These are phyloP conservation scores for Salix brachista DNA, from an alignment of 345 rosid species.

Conservation along the genomic window DNA sequence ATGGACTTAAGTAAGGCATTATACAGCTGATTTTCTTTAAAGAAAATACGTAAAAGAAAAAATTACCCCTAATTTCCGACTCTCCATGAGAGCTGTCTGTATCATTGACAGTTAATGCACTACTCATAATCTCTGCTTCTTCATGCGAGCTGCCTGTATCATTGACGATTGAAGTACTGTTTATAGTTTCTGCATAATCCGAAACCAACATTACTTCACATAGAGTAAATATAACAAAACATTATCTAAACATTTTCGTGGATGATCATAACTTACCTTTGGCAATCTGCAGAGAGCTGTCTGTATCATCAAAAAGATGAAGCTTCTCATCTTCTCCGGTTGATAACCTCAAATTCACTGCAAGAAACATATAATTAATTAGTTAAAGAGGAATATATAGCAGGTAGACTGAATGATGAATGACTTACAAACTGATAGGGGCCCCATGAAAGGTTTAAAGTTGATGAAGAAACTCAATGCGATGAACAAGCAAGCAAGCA, in stretches of 20 bases:
- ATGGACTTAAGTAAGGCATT: background rate
- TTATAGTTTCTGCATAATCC: background rate
- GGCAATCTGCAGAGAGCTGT: too few species aligned
- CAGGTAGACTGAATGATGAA: background rate
- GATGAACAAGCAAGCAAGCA: constrained; percentile 42
- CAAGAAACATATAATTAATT: background rate
- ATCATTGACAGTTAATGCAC: background rate
- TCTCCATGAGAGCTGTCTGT: background rate
- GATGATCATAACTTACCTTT: too few species aligned
- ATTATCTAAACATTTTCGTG: background rate
- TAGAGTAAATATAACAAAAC: background rate
- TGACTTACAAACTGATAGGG: constrained; percentile 45
- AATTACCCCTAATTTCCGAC: background rate
- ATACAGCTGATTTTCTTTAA: background rate
- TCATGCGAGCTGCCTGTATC: background rate
- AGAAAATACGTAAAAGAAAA: background rate
- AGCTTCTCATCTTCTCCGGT: too few species aligned
- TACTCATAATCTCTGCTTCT: background rate
- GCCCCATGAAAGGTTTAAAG: constrained; percentile 52
- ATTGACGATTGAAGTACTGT: background rate
- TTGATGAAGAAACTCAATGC: constrained; percentile 48
- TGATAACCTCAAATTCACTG: constrained; percentile 62
- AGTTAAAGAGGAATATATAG: background rate
- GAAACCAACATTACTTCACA: background rate
- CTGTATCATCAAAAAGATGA: too few species aligned